Conservation (phyloP, 495 filamentous ascomycete species). For the Cairneyella variabilis region DNA sequence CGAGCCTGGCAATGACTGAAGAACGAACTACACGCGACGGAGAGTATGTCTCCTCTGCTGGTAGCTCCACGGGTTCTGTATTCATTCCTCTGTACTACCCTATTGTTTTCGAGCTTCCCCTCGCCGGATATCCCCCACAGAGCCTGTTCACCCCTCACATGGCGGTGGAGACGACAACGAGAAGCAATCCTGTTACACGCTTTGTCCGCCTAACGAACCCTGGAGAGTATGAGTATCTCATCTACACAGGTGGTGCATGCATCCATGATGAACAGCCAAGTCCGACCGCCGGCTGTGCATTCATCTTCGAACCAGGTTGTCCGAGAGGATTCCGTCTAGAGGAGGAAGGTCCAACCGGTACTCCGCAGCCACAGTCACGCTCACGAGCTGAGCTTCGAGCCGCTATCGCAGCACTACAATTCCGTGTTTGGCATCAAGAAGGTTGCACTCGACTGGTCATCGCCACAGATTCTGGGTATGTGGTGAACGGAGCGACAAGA, state of each 20-base stretch:
- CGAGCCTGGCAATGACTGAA: too few species aligned
- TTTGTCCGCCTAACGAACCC: background rate
- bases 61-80: too few species aligned
- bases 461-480: conserved; percentile 45
- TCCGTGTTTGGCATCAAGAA: conserved; percentile 34
- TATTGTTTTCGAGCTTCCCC: too few species aligned
- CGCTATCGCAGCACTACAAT: conserved; percentile 34
- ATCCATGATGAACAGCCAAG: conserved; percentile 30
- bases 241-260: conserved; percentile 39
- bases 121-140: too few species aligned
- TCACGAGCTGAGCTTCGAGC: conserved; percentile 45
- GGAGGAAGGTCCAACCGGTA: conserved; percentile 31
- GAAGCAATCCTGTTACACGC: too few species aligned
- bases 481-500: conserved; percentile 36
- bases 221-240: conserved; percentile 32
- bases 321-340: conserved; percentile 28
- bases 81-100: too few species aligned
- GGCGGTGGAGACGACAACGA: too few species aligned
- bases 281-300: conserved; percentile 35
- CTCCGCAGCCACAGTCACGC: conserved; percentile 31
- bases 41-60: too few species aligned
- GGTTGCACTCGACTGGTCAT: conserved; percentile 33
- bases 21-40: too few species aligned
- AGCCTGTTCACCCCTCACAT: too few species aligned
- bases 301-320: conserved; percentile 24